These are phyloP conservation scores for Arthroderma uncinatum DNA, from an alignment of 2,329 filamentous ascomycete species.

Conservation along the genomic window DNA sequence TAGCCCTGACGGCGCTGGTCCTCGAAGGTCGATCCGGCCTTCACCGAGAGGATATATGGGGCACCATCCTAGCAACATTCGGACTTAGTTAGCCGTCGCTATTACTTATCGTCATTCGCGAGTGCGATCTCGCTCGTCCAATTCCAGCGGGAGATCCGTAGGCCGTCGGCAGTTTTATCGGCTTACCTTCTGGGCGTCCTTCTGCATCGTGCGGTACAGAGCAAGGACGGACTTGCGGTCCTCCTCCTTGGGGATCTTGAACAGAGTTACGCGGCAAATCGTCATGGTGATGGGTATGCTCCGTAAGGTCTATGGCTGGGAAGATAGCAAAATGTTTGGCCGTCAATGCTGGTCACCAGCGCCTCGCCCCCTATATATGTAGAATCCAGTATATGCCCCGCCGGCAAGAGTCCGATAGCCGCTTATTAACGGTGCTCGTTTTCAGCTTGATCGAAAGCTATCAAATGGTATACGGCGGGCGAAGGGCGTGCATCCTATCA, in stretches of 20 bases:
- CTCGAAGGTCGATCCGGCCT: slow-evolving; percentile 36
- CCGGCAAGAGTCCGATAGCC: not conserved
- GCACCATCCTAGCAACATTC: slow-evolving; percentile 46
- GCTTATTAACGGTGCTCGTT: not conserved
- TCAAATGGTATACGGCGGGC: too few species aligned
- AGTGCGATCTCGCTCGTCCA: not conserved
- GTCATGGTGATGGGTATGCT: slow-evolving; percentile 9
- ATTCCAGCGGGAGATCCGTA: too few species aligned
- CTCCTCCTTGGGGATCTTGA: slow-evolving; percentile 35
- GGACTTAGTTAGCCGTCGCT: not conserved
- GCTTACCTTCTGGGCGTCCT: slow-evolving; percentile 28
- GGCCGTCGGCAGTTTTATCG: not conserved
- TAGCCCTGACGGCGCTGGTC: slow-evolving; percentile 51
- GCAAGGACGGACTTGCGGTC: slow-evolving; percentile 30
- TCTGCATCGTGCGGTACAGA: slow-evolving; percentile 25
- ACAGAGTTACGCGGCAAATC: slow-evolving; percentile 36
- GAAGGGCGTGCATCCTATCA: too few species aligned
- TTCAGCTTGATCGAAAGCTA: not conserved
- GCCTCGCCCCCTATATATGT: not conserved
- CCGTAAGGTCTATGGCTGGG: not conserved
- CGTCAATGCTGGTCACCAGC: not conserved
- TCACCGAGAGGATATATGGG: slow-evolving; percentile 51
- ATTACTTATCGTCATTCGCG: not conserved
- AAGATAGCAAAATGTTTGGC: not conserved
- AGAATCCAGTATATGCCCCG: not conserved